These are phyloP conservation scores for Crithidia brevicula DNA, from an alignment of 208 protist species.

Conservation along the genomic window DNA sequence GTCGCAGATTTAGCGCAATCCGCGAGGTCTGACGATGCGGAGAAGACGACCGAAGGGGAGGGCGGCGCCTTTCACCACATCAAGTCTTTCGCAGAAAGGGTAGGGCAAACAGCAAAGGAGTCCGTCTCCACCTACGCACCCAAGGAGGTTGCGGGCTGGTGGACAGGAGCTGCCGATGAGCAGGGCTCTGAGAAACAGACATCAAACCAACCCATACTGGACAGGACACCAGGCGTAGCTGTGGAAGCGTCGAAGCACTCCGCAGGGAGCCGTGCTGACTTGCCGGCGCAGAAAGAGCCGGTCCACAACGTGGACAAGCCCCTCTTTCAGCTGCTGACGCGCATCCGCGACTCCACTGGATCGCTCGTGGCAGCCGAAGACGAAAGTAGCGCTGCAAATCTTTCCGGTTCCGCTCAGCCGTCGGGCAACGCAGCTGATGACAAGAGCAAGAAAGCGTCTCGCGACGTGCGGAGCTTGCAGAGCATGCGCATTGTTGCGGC, in stretches of 20 bases:
- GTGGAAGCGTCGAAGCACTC: not conserved
- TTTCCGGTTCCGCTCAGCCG: not conserved
- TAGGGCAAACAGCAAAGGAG: constrained; percentile 6
- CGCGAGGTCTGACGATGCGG: not conserved
- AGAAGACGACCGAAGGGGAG: not conserved
- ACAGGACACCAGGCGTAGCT: not conserved
- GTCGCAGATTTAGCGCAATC: not conserved
- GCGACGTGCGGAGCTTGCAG: constrained; percentile 24
- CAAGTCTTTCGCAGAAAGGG: not conserved
- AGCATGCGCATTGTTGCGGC: constrained; percentile 51
- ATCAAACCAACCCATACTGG: not conserved
- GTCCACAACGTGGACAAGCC: not conserved
- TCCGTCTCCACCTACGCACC: constrained; percentile 8
- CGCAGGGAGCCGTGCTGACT: no score
- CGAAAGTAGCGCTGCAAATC: not conserved
- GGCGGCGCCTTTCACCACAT: not conserved
- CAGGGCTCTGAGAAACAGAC: not conserved
- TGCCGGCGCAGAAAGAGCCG: not conserved
- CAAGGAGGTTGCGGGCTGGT: constrained; percentile 2
- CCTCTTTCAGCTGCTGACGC: constrained; percentile 15
- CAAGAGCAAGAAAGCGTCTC: not conserved
- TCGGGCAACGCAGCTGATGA: not conserved
- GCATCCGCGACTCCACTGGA: constrained; percentile 14
- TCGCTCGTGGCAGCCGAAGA: constrained; percentile 12
- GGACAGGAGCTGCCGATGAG: not conserved